Conservation (phyloP, 352 stramenopile species). For the Hyphochytrium catenoides region DNA sequence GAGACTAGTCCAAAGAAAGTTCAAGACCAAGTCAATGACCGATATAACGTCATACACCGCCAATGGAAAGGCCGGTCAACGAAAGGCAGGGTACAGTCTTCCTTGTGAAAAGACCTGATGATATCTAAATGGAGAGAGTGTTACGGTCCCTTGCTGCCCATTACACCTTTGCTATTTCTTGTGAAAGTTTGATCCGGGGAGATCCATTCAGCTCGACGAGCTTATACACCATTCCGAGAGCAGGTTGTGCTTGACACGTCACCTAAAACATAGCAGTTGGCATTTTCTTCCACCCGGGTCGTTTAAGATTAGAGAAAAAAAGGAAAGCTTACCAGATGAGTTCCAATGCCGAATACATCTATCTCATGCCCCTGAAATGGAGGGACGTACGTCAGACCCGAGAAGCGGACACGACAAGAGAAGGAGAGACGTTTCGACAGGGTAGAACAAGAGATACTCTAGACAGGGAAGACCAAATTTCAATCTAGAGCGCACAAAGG, state of each 20-base stretch:
- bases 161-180: slow-evolving; percentile 84
- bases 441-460: slow-evolving; percentile 4
- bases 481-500: no score
- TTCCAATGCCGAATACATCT: slow-evolving; percentile 84
- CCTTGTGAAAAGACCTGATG: neutral
- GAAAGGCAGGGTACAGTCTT: slow-evolving; percentile 20
- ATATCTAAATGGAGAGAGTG: slow-evolving; percentile 1
- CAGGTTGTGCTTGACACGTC: slow-evolving; percentile 94
- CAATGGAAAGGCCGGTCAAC: no score
- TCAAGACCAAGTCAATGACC: no score
- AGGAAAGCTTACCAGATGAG: no score
- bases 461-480: no score
- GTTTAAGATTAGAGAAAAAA: slow-evolving; percentile 3
- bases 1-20: no score
- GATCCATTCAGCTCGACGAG: slow-evolving; percentile 87
- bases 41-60: no score
- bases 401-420: neutral
- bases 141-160: neutral
- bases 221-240: slow-evolving; percentile 98
- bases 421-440: slow-evolving; percentile 6
- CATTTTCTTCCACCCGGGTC: slow-evolving; percentile 15
- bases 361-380: slow-evolving; percentile 67
- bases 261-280: slow-evolving; percentile 48
- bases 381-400: neutral
- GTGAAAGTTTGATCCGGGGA: slow-evolving; percentile 91